These are phyloP conservation scores for Microascus cirrosus DNA, from an alignment of 2,329 filamentous ascomycete genomes.

Conservation along the genomic window DNA sequence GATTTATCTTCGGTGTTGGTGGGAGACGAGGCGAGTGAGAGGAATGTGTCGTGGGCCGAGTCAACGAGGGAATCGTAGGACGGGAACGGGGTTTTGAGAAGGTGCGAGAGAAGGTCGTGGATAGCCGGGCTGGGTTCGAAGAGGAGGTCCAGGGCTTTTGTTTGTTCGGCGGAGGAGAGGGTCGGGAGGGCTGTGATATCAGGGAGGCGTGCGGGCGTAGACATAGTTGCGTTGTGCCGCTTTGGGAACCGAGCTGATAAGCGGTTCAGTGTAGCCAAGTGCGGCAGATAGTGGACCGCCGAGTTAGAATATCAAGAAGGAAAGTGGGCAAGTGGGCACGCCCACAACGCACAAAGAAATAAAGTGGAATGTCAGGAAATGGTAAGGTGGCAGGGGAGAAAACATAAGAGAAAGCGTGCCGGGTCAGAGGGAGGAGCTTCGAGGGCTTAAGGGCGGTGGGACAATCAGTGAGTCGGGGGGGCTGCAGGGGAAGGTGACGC, in stretches of 20 bases:
- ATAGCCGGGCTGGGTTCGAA: slow-evolving; percentile 75
- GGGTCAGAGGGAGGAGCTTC: not conserved
- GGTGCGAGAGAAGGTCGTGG: slow-evolving; percentile 58
- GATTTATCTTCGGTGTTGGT: slow-evolving; percentile 26
- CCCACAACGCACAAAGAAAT: too few species aligned
- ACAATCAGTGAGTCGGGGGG: not conserved
- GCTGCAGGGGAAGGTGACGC: not conserved
- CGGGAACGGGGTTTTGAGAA: slow-evolving; percentile 48
- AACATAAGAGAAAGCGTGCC: too few species aligned
- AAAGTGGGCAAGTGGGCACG: too few species aligned
- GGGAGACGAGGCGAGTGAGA: slow-evolving; percentile 29
- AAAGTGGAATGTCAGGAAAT: too few species aligned
- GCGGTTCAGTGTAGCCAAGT: not conserved
- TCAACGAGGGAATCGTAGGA: slow-evolving; percentile 62
- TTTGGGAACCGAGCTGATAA: not conserved
- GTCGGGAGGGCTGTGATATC: slow-evolving; percentile 41
- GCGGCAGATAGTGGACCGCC: not conserved
- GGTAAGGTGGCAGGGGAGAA: too few species aligned
- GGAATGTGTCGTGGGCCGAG: slow-evolving; percentile 52
- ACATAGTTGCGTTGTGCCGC: not conserved
- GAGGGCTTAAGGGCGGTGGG: not conserved
- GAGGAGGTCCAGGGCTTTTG: slow-evolving; percentile 58
- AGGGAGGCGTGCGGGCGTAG: slow-evolving; percentile 32
- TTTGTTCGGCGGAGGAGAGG: slow-evolving; percentile 43
- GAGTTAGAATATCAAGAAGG: too few species aligned